Evolutionary conservation across 2,329 filamentous ascomycete species (phyloP).

Genomic region (Dactylonectria estremocensis): DNA sequence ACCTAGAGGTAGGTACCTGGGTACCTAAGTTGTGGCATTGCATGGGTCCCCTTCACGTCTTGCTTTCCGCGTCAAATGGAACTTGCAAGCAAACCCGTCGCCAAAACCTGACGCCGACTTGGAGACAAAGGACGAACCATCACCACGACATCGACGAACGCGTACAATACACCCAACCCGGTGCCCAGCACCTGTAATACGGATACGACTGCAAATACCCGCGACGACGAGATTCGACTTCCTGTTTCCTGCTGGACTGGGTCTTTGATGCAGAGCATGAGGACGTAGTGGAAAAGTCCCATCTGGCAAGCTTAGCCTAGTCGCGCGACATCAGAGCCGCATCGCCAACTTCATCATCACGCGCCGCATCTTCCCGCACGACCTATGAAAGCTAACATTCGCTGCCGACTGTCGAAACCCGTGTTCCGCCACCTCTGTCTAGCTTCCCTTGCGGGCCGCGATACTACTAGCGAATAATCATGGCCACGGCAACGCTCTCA

Average conservation of each 20-base stretch:
- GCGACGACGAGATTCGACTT: neutral
- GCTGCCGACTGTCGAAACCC: conserved; percentile 20
- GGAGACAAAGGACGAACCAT: conserved; percentile 24
- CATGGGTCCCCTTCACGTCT: conserved; percentile 47
- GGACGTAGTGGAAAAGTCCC: conserved; percentile 39
- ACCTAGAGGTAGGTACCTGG: too few species aligned
- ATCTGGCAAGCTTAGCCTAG: conserved; percentile 49
- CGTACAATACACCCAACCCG: conserved; percentile 10
- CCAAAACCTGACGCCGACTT: conserved; percentile 42
- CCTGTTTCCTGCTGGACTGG: conserved; percentile 20
- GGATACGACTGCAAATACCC: conserved; percentile 21
- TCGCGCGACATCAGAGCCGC: conserved; percentile 50
- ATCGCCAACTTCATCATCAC: conserved; percentile 39
- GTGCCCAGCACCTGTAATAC: conserved; percentile 7
- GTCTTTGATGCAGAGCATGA: conserved; percentile 50
- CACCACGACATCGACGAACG: conserved; percentile 27
- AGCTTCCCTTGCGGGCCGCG: conserved; percentile 23
- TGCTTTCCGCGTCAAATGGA: conserved; percentile 40
- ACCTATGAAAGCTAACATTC: conserved; percentile 24
- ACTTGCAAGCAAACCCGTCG: conserved; percentile 36
- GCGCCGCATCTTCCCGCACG: conserved; percentile 22
- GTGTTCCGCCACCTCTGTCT: conserved; percentile 5
- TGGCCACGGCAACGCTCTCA: conserved; percentile 71
- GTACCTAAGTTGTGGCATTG: conserved; percentile 27
- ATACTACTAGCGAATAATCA: conserved; percentile 39